Evolutionary conservation across 768 basidiomycete genomes (phyloP).

Genomic region (Strobilomyces dryophilus): DNA sequence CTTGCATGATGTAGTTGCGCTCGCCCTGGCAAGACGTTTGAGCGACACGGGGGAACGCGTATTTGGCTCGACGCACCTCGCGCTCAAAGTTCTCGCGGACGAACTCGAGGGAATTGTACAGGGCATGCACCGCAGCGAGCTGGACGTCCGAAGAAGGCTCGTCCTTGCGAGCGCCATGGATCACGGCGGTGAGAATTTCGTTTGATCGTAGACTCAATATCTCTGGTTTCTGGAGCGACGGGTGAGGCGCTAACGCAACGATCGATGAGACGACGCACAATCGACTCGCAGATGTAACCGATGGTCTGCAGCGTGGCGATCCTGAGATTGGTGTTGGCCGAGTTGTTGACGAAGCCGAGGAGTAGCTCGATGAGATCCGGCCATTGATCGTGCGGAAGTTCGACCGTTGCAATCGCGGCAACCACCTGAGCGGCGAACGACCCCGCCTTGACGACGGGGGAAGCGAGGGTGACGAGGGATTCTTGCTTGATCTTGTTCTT

Average conservation of each 20-base stretch:
- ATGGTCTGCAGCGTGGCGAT: conserved; percentile 92
- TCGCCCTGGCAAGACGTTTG: conserved; percentile 63
- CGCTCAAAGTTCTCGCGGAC: conserved; percentile 97
- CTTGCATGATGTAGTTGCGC: conserved; percentile 99
- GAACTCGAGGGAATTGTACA: conserved; percentile 95
- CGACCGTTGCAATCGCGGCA: conserved; percentile 89
- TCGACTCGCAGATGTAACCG: conserved; percentile 95
- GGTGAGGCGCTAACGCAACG: conserved; percentile 6
- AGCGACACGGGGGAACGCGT: background rate
- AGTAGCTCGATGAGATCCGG: conserved; percentile 84
- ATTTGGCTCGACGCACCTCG: conserved; percentile 57
- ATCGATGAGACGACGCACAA: conserved; percentile 56
- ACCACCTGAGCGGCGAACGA: conserved; percentile 91
- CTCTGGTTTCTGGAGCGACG: conserved; percentile 73
- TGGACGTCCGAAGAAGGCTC: conserved; percentile 91
- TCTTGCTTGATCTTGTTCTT: conserved; percentile 86
- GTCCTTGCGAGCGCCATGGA: conserved; percentile 96
- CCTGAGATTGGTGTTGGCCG: conserved; percentile 64
- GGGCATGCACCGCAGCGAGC: conserved; percentile 84
- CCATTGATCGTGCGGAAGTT: conserved; percentile 88
- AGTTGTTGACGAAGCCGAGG: conserved; percentile 80
- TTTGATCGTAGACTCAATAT: conserved; percentile 86
- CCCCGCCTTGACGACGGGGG: conserved; percentile 67
- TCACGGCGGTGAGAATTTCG: conserved; percentile 97
- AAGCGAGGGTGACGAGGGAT: conserved; percentile 77